Base-by-base conservation (phyloP, 78 protist genomes). In the Diacronema lutheri region DNA sequence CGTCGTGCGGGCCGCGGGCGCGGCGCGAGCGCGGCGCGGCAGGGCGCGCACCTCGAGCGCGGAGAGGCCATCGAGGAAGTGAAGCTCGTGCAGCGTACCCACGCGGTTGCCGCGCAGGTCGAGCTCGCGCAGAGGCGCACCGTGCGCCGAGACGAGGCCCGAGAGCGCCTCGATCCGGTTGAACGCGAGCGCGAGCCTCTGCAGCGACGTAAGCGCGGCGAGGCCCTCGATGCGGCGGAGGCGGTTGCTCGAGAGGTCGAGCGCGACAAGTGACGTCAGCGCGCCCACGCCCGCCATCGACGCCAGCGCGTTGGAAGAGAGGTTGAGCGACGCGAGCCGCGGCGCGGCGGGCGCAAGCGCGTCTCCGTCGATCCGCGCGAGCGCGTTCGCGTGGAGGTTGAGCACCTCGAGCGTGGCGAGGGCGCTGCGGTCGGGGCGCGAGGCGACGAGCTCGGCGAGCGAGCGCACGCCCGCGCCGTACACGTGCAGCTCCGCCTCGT, bases 171-270 rank as follows among this genome's bases (percentile, higher is more conserved):
- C 0, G 35, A 78, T 33, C 11, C 35, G 35, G 37, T 78, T 78
- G 83, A 58, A 78, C 20, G 56, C 1, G 38, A 78, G 83, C 35
- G 37, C 23, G 25, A 78, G 69, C 23, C 68, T 68, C 38, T 4
- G 29, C 23, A 78, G 68, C 65, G 11, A 9, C 25, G 7, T 1
- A 10, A 74, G 81, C 44, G 64, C n/a, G 31, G 81, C 60, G 50
- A 74, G 64, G 20, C 64, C 81, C 44, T 74, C 81, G 40, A 74
- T 50, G 33, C 0, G 4, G 31, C 13, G 31, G 38, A 74, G 26
- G 21, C 23, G 46, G 68, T 78, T 78, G 83, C 83, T 33, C 25
- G 83, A n/a, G 83, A 78, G 83, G 69, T 78, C 61, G 46, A 78
- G 83, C 12, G n/a, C 1, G 21, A 0, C 13, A 13, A 78, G 71